Evolutionary conservation across 495 filamentous ascomycete genomes (phyloP), one percentile per base, ranked within the genome.

Genomic region (Echria macrotheca): DNA sequence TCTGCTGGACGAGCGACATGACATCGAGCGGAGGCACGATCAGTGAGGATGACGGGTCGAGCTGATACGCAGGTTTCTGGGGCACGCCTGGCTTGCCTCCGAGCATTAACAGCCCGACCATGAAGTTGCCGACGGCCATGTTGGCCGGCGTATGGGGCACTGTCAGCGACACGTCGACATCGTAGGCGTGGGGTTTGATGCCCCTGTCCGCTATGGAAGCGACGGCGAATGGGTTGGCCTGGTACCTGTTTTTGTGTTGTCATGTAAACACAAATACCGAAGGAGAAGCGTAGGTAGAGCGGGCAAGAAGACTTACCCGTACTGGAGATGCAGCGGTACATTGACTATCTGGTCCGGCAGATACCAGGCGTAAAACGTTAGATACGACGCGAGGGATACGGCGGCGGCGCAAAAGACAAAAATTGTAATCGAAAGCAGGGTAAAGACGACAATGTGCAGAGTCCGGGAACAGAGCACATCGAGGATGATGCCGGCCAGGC

Each of bases 41-140:
- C 28, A 15, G 15, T n/a, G n/a, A n/a, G 22, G 50, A 17, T 14
- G 28, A 15, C 9, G 5, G 3, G 21, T 46, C 31, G 12, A 6
- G 5, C 18, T 22, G 8, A 29, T 40, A 31, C 9, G 6, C 12
- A 29, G 31, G 53, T 39, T 35, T 57, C 31, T 11, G 39, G 10
- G 62, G 55, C 24, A 35, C 14, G 10, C 14, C 52, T 57, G 3
- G 63, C 26, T 64, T 62, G 11, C 61, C 32, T 56, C 31, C 65
- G 63, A 81, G 69, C 10, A 91, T 72, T 12, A 78, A 69, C n/a
- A 96, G 69, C 42, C 88, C 82, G 11, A 95, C 69, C 91, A 97
- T 97, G 75, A 97, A 97, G 68, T 96, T 96, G 17, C 91, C 93
- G 22, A 63, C 67, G 6, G 63, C 69, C 15, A 80, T 59, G 60